These are phyloP conservation scores for Talaromyces sp. DNA, from an alignment of 2,329 filamentous ascomycete species.

Conservation along the genomic window DNA sequence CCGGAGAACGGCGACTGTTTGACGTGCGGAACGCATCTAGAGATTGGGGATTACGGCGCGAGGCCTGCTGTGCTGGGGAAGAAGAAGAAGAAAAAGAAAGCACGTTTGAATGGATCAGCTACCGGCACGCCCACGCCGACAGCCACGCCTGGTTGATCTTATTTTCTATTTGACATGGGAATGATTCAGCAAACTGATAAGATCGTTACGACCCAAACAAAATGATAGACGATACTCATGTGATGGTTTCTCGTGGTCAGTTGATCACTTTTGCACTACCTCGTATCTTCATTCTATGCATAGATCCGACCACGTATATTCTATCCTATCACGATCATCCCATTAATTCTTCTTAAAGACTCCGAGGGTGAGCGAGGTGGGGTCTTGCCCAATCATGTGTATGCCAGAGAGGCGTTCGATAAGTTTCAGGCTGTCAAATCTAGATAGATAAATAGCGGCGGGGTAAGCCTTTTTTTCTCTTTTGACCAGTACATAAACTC, in stretches of 20 bases:
- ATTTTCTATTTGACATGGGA: neutral
- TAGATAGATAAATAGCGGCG: slow-evolving; percentile 10
- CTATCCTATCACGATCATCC: neutral
- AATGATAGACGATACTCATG: neutral
- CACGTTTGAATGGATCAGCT: slow-evolving; percentile 46
- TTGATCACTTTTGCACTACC: neutral
- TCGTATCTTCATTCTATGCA: neutral
- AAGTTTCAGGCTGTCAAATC: neutral
- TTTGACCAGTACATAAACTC: neutral
- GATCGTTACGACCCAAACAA: neutral
- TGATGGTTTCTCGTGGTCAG: neutral
- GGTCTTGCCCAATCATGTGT: slow-evolving; percentile 9
- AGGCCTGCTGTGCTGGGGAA: slow-evolving; percentile 72
- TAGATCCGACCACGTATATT: neutral
- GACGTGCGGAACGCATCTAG: slow-evolving; percentile 76
- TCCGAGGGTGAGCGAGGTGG: neutral
- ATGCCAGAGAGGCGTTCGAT: neutral
- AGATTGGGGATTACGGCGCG: slow-evolving; percentile 71
- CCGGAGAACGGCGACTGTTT: slow-evolving; percentile 66
- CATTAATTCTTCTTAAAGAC: neutral
- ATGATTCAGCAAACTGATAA: neutral
- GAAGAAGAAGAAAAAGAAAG: slow-evolving; percentile 75
- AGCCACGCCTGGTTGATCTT: slow-evolving; percentile 31
- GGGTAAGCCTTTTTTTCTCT: neutral
- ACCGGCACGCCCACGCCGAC: slow-evolving; percentile 61